Percentiles rank a stretch among this genome's conserved stretches.
Evolutionary conservation across 106 monocot genomes (phyloP).

Genomic region (Acorus calamus): DNA sequence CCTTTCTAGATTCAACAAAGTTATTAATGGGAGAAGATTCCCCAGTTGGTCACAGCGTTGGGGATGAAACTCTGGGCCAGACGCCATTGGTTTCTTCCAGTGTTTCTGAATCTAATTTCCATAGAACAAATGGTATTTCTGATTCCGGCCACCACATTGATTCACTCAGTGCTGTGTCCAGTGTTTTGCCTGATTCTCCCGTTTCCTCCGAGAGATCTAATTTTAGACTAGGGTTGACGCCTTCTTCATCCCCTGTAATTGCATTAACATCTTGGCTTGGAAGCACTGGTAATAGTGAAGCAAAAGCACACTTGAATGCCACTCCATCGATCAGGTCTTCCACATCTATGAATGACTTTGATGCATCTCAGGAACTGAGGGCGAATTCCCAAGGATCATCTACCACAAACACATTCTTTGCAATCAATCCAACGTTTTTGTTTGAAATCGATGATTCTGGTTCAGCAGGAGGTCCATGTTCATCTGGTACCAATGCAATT

Average conservation of each 20-base stretch:
- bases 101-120: conserved; percentile 20
- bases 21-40: conserved; percentile 18
- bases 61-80: conserved; percentile 16
- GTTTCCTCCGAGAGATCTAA: conserved; percentile 63
- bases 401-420: conserved; percentile 37
- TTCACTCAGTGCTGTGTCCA: conserved; percentile 29
- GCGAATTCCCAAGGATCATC: conserved; percentile 27
- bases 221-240: conserved; percentile 31
- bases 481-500: conserved; percentile 82
- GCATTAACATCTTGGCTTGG: conserved; percentile 78
- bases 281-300: conserved; percentile 39
- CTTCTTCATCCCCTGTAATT: conserved; percentile 56
- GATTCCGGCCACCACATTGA: conserved; percentile 29
- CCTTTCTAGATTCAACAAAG: conserved; percentile 7
- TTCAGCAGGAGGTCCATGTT: conserved; percentile 88
- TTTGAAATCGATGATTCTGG: conserved; percentile 90
- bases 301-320: conserved; percentile 28
- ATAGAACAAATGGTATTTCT: conserved; percentile 27
- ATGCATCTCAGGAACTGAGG: conserved; percentile 43
- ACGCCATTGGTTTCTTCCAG: conserved; percentile 12
- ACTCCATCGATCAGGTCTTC: conserved; percentile 58
- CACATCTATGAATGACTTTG: conserved; percentile 48
- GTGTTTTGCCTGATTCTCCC: conserved; percentile 55
- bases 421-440: conserved; percentile 57
- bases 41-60: conserved; percentile 15